These are phyloP conservation scores for Pyracantha coccinea DNA, from an alignment of 331 rosid species.

Conservation along the genomic window DNA sequence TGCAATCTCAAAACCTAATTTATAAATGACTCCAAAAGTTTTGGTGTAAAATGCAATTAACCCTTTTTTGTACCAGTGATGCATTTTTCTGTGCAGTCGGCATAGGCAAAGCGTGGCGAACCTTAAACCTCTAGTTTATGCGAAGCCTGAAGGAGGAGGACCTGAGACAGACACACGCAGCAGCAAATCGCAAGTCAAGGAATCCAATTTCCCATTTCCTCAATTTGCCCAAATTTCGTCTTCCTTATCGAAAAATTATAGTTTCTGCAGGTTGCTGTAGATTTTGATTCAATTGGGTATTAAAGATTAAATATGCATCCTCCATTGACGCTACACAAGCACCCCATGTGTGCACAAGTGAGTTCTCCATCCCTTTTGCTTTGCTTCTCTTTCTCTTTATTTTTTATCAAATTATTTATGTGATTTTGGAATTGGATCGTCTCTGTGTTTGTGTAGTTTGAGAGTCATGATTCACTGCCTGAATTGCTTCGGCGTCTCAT, in stretches of 20 bases:
- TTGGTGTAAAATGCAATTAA: too few species aligned
- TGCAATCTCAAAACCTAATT: too few species aligned
- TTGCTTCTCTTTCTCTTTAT: neutral
- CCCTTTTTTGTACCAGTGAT: too few species aligned
- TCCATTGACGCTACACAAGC: conserved; percentile 86
- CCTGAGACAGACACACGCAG: neutral
- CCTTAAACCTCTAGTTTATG: too few species aligned
- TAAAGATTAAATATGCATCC: conserved; percentile 74
- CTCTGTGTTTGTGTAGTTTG: neutral
- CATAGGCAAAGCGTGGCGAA: too few species aligned
- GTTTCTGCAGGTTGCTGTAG: conserved; percentile 17
- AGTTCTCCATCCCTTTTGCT: conserved; percentile 21
- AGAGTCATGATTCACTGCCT: too few species aligned
- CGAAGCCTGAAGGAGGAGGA: neutral
- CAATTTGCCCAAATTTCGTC: neutral
- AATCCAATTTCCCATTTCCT: neutral
- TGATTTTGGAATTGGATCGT: neutral
- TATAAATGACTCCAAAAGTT: too few species aligned
- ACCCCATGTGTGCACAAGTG: conserved; percentile 86
- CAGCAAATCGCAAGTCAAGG: neutral
- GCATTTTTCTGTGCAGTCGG: neutral
- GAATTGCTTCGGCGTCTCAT: too few species aligned
- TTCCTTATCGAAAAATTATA: neutral
- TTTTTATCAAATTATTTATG: neutral
- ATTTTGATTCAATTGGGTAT: neutral